A percentile compares a stretch with the other conserved stretches of the same genome.
phyloP scores from a whole-genome alignment of 805 yeast species.

The Lipomyces spencermartinsiae region DNA sequence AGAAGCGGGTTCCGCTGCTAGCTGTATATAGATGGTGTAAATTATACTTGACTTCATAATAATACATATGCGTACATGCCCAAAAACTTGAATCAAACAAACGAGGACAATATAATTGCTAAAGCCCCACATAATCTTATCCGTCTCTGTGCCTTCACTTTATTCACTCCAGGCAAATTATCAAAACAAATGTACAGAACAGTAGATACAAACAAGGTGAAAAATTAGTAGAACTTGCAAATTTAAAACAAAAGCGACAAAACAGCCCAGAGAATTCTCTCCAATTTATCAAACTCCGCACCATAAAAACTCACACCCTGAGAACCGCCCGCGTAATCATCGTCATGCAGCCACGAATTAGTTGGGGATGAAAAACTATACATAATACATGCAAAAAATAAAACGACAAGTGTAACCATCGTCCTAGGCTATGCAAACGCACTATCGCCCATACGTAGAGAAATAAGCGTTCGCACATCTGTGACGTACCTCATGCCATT shows the following conservation, averaged over 20 bases:
- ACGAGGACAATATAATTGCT: not conserved
- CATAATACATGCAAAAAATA: not conserved
- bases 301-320: not conserved
- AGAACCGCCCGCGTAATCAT: not conserved
- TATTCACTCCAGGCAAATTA: not conserved
- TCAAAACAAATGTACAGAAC: conserved; percentile 4
- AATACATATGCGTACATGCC: conserved; percentile 9
- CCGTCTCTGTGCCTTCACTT: not conserved
- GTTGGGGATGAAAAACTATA: not conserved
- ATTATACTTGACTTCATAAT: not conserved
- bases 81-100: conserved; percentile 12
- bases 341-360: not conserved
- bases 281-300: not conserved
- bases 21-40: not conserved
- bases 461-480: conserved; percentile 80
- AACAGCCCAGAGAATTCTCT: not conserved
- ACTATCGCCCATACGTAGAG: conserved; percentile 51
- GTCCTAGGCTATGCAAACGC: conserved; percentile 26
- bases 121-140: conserved; percentile 4
- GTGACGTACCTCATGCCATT: conserved; percentile 77
- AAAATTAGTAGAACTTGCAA: not conserved
- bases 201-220: conserved; percentile 4
- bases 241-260: not conserved
- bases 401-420: not conserved
- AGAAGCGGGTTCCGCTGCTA: not conserved